phyloP scores from a whole-genome alignment of 179 eudicot species.

The Spergularia azorica region DNA sequence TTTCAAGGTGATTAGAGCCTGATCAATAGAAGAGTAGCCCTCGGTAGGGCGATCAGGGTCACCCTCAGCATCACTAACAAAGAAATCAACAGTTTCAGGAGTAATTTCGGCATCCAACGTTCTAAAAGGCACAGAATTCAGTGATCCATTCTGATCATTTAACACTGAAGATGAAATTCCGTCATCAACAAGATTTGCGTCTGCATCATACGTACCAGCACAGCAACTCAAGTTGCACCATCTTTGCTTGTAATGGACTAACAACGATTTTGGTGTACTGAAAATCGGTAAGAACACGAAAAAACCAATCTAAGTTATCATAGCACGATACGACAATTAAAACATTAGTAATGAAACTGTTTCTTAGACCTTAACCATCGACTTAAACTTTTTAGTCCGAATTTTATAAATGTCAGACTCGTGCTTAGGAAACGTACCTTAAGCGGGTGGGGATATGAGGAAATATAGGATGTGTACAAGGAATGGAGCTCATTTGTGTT shows the following conservation, averaged over 20 bases:
- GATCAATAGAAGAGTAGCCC: conserved; percentile 75
- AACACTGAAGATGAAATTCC: conserved; percentile 30
- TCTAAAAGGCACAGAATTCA: conserved; percentile 39
- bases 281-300: conserved; percentile 9
- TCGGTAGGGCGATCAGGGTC: conserved; percentile 94
- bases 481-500: conserved; percentile 40
- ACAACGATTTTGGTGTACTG: conserved; percentile 37
- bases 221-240: conserved; percentile 45
- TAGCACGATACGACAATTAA: background rate
- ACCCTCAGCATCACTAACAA: conserved; percentile 94
- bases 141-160: conserved; percentile 45
- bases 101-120: conserved; percentile 68
- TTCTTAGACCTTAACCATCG: background rate
- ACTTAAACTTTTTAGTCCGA: background rate
- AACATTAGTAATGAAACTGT: background rate
- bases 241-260: conserved; percentile 32
- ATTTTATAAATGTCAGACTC: background rate
- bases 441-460: conserved; percentile 37
- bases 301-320: too few relatives aligned
- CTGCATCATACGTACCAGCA: conserved; percentile 37
- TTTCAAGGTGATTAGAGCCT: conserved; percentile 58
- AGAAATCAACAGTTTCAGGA: conserved; percentile 70
- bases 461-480: conserved; percentile 35
- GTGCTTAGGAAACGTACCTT: conserved; percentile 29
- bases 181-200: conserved; percentile 33